Percentiles rank a stretch among this genome's conserved stretches.
phyloP scores from a whole-genome alignment of 305 asterid species.

The Fraxinus dipetala region DNA sequence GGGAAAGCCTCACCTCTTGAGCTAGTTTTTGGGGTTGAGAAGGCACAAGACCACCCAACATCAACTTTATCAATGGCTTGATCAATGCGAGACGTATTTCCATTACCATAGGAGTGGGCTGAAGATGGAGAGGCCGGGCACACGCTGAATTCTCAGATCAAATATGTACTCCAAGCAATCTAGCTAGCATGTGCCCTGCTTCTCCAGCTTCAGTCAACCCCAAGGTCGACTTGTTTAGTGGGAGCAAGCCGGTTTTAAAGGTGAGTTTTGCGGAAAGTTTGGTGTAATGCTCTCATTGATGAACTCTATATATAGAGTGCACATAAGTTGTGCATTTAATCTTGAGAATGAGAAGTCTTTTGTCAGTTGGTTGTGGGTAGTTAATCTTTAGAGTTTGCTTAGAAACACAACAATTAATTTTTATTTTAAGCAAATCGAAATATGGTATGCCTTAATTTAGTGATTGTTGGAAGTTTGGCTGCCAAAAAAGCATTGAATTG shows the following conservation, averaged over 20 bases:
- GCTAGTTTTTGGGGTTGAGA: no score
- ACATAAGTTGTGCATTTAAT: neutral
- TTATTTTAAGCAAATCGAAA: neutral
- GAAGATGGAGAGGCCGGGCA: conserved; percentile 26
- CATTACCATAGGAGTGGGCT: neutral
- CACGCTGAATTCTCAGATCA: conserved; percentile 19
- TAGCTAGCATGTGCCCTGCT: conserved; percentile 28
- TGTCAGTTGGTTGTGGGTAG: conserved; percentile 18
- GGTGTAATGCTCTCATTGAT: neutral
- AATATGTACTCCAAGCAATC: neutral
- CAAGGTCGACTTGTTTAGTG: neutral
- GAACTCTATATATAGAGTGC: neutral
- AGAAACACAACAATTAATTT: neutral
- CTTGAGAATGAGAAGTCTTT: neutral
- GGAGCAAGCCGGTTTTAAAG: neutral
- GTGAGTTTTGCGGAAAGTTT: neutral
- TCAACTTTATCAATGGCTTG: neutral
- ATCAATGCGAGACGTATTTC: neutral
- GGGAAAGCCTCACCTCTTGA: neutral
- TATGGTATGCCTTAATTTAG: neutral
- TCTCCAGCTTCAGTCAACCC: conserved; percentile 24
- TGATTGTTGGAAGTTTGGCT: neutral
- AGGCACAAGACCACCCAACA: neutral
- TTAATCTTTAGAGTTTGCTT: conserved; percentile 9
- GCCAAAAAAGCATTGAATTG: neutral